Evolutionary conservation across 2,329 filamentous ascomycete species (phyloP), one percentile per base, ranked within the genome.

Genomic region (Cordyceps cateniannulata): DNA sequence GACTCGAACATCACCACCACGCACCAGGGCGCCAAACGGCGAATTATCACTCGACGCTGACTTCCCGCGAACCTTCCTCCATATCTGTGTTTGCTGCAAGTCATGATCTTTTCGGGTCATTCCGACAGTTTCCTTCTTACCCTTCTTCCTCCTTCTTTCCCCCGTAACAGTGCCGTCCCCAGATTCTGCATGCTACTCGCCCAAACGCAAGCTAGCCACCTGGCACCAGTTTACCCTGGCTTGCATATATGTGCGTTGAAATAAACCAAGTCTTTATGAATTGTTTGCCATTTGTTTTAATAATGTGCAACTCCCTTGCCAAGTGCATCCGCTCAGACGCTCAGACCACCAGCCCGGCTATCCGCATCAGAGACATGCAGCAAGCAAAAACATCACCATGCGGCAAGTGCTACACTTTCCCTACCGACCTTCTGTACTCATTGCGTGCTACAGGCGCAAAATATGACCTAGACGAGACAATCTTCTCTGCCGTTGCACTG

Each of bases 321-420:
- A 25, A 24, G 22, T n/a, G 29, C 49, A 10, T 14, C 9, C 51
- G 25, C 10, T 18, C 20, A 25, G n/a, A 16, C 57, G 57, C 57
- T 59, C 48, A 52, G 56, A 48, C 56, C 56, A n/a, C 18, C 32
- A 35, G 9, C 8, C 32, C 38, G 16, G 5, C n/a, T 42, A n/a
- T 6, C 45, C 22, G 56, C 35, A 59, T 59, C 38, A 53, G 40
- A 59, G 57, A 59, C 57, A 59, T 53, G 57, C 48, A 59, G 56
- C 56, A 32, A 59, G n/a, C 22, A 18, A 47, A 8, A 48, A 29
- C n/a, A 57, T 14, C 14, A 50, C 16, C n/a, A 57, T 27, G 24
- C 20, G 18, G 18, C 24, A 10, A 32, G 40, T 44, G 52, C 52
- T 47, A 16, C 27, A 35, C n/a, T 38, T n/a, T 47, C 20, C 32